Evolutionary conservation across 345 rosid species (phyloP), one percentile per base, ranked within the genome.

Genomic region (Salix dunnii): DNA sequence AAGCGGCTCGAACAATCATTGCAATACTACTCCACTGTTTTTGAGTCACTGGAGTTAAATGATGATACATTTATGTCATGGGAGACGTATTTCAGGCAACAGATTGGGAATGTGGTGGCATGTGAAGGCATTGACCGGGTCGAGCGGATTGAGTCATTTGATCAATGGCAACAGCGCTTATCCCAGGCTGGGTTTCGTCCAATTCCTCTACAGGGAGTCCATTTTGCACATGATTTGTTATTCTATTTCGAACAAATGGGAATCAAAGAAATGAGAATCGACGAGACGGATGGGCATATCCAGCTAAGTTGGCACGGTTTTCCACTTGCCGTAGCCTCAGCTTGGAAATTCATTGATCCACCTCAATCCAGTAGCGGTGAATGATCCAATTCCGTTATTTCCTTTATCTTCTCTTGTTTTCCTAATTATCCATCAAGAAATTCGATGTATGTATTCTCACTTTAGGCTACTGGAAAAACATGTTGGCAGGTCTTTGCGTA

Each of bases 121-220:
- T 27, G 66, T 13, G 99, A 95, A 21, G 55, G 55, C 55, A 6
- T 17, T 49, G 55, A 49, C 55, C 67, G 33, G 43, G 27, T 17
- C 2, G 55, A 49, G 82, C 76, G 97, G 55, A 95, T 92, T 76
- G 96, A 95, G 84, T 88, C 95, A 61, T 71, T 91, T 51, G 71
- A 81, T 1, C 83, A 80, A 78, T 92, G 99, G 99, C 83, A 87
- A 66, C 30, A 12, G 6, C 91, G 93, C 78, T 84, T 91, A 21
- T 66, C 71, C 7, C 76, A 73, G 14, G 87, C 89, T 17, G 97
- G 97, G 9, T 91, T 95, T 70, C 72, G 79, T 74, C 86, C 92
- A 5, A 1, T 49, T 49, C 55, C 55, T 20, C 55, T 17, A 49
- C 0, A 17, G 2, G 20, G 0, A 49, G 21, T 4, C 53, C 0